A percentile compares a stretch with the other conserved stretches of the same genome.
These are phyloP conservation scores for Zygotorulaspora chibaensis DNA, from an alignment of 805 yeast genomes.

Conservation along the genomic window DNA sequence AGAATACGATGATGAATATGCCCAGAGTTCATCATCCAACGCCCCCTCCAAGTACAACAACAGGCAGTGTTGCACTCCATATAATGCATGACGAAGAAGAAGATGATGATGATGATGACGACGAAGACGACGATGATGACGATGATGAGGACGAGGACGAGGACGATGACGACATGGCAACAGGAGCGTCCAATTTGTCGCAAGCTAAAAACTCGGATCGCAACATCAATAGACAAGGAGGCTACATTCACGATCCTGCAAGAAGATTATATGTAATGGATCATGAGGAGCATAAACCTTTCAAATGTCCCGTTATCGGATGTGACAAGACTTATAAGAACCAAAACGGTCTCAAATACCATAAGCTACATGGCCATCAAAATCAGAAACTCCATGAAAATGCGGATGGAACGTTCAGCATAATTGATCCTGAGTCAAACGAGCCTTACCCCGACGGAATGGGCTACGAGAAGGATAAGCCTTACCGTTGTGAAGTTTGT, in stretches of 20 bases:
- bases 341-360: slow-evolving; percentile 95
- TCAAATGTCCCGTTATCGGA: slow-evolving; percentile 95
- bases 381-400: slow-evolving; percentile 87
- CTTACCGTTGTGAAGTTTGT: slow-evolving; percentile 96
- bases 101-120: slow-evolving; percentile 27
- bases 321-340: slow-evolving; percentile 97
- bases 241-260: slow-evolving; percentile 95
- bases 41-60: slow-evolving; percentile 12
- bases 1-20: slow-evolving; percentile 9
- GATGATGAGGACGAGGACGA: slow-evolving; percentile 28
- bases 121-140: slow-evolving; percentile 24
- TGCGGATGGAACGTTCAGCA: slow-evolving; percentile 88
- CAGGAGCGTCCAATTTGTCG: slow-evolving; percentile 13
- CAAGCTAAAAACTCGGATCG: slow-evolving; percentile 13
- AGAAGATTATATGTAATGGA: slow-evolving; percentile 90
- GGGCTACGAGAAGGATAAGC: slow-evolving; percentile 95
- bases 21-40: slow-evolving; percentile 16
- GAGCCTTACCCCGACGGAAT: slow-evolving; percentile 90
- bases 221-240: slow-evolving; percentile 37
- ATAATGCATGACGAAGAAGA: slow-evolving; percentile 16
- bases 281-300: slow-evolving; percentile 88
- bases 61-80: slow-evolving; percentile 15
- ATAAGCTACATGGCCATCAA: slow-evolving; percentile 93
- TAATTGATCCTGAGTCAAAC: slow-evolving; percentile 86
- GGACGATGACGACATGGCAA: slow-evolving; percentile 23